Evolutionary conservation across 257 asterid species (phyloP).

Genomic region (Linderniella brevidens): DNA sequence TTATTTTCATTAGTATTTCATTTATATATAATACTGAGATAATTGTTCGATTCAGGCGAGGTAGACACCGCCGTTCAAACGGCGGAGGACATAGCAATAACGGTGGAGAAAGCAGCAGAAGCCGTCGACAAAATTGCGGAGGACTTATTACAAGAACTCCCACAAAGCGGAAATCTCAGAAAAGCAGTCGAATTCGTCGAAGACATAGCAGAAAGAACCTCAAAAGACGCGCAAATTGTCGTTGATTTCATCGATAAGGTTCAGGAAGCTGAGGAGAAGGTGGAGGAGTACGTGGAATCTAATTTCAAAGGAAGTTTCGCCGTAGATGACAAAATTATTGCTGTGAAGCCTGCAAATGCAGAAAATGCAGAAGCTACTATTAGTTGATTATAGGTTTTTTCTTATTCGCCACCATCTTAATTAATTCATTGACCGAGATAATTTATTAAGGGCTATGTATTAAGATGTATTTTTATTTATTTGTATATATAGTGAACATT

Average conservation of each 20-base stretch:
- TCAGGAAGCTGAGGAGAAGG: constrained; percentile 1
- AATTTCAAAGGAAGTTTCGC: too few species aligned
- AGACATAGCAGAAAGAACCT: constrained; percentile 31
- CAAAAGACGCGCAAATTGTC: constrained; percentile 26
- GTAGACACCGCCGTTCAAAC: constrained; percentile 37
- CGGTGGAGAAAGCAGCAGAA: constrained; percentile 43
- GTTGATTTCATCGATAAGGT: constrained; percentile 46
- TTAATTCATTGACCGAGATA: too few species aligned
- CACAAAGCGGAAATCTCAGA: constrained; percentile 31
- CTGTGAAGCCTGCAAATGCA: too few species aligned
- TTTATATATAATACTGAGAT: too few species aligned
- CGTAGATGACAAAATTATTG: too few species aligned
- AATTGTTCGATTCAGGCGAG: constrained; percentile 15
- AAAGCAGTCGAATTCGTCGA: constrained; percentile 23
- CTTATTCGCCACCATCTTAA: too few species aligned
- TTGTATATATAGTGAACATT: too few species aligned
- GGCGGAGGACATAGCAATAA: constrained; percentile 37
- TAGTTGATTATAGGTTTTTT: too few species aligned
- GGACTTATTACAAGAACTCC: constrained; percentile 23
- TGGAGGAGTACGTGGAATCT: neutral
- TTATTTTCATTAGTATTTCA: too few species aligned
- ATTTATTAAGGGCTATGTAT: too few species aligned
- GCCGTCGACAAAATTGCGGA: constrained; percentile 41
- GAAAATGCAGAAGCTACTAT: too few species aligned
- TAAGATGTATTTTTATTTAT: too few species aligned